Evolutionary conservation across 805 yeast species (phyloP), one percentile per base, ranked within the genome.

Genomic region (Wickerhamiella dianesei): DNA sequence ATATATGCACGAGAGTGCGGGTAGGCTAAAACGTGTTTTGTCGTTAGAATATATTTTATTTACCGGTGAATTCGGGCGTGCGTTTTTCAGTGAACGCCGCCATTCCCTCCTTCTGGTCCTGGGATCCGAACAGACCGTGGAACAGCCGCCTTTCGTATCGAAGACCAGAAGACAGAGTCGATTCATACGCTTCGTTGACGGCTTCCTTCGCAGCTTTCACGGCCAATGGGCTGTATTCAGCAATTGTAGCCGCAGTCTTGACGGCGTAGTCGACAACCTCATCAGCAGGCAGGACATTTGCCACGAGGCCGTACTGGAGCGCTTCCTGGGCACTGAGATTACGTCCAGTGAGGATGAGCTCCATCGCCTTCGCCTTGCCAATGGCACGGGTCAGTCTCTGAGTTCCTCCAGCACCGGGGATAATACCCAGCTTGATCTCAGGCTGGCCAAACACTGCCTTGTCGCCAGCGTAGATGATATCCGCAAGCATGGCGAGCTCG

Each of bases 391-490:
- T 63, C 39, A 74, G 64, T 19, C 78, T 63, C 57, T 74, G 77
- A 1, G 77, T 71, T 16, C 77, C 79, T 16, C 79, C 79, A 9
- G 75, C 66, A 2, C 67, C 75, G 37, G 76, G 76, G 29, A 72
- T 64, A 17, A 73, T 64, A 3, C 78, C 79, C 21, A 74, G 62
- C 49, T 68, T 69, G 56, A 74, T 70, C 57, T 74, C 79, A 21
- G 79, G 79, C 57, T 73, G 77, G 9, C 78, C 79, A 52, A 74
- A 73, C 37, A 57, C 58, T 17, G 77, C 75, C 48, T 62, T 61
- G 37, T 66, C 67, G 17, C 76, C 73, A 16, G 74, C 73, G 48
- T 73, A 73, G 41, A 74, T 59, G 48, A 74, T 68, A 52, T 74
- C 79, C 36, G 71, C 66, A 60, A 66, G 62, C 77, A 74, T 72